phyloP scores from a whole-genome alignment of 805 yeast genomes.

The Metschnikowia lunata region DNA sequence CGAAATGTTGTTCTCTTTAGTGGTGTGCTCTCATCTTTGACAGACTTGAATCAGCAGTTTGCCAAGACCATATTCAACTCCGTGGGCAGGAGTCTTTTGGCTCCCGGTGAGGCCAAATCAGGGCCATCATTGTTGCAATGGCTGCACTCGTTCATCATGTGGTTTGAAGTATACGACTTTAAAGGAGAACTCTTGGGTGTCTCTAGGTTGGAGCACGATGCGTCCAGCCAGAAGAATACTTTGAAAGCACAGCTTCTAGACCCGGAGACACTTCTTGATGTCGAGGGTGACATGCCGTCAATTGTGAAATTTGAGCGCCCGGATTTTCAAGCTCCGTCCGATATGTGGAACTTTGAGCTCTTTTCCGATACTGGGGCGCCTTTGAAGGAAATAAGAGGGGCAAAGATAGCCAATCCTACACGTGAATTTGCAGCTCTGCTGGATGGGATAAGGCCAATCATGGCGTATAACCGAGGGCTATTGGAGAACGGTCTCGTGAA shows the following conservation, averaged over 20 bases:
- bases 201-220: slow-evolving; percentile 24
- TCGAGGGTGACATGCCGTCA: slow-evolving; percentile 25
- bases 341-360: slow-evolving; percentile 27
- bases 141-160: slow-evolving; percentile 23
- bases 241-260: slow-evolving; percentile 24
- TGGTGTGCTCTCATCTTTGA: slow-evolving; percentile 12
- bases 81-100: slow-evolving; percentile 23
- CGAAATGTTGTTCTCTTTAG: slow-evolving; percentile 24
- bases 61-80: slow-evolving; percentile 19
- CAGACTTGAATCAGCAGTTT: slow-evolving; percentile 19
- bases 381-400: not conserved
- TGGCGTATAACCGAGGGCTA: slow-evolving; percentile 8
- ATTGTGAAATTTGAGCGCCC: slow-evolving; percentile 14
- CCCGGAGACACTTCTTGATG: slow-evolving; percentile 29
- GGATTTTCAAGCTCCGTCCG: slow-evolving; percentile 20
- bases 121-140: slow-evolving; percentile 4
- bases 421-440: not conserved
- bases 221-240: slow-evolving; percentile 10
- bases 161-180: slow-evolving; percentile 37
- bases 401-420: not conserved
- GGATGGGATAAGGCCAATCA: slow-evolving; percentile 1
- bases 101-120: slow-evolving; percentile 20
- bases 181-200: slow-evolving; percentile 28
- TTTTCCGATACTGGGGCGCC: slow-evolving; percentile 7
- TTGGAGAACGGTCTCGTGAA: slow-evolving; percentile 3